Conservation (phyloP, 2,329 filamentous ascomycete genomes). For the Colletotrichum graminicola region DNA sequence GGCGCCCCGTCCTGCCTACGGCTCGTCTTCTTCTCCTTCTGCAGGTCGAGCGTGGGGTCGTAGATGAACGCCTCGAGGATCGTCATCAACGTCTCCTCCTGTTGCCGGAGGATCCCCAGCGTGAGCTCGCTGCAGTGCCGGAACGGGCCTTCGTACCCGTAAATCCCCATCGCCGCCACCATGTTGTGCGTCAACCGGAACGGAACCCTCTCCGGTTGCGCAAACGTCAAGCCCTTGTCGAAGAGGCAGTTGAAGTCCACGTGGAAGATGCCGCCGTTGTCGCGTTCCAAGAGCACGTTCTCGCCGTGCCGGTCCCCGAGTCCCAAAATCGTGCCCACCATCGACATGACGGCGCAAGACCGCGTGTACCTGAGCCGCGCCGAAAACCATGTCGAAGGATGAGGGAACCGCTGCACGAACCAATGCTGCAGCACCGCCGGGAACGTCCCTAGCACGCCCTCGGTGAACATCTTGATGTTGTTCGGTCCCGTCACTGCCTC, state of each 20-base stretch:
- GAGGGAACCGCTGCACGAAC: slow-evolving; percentile 96
- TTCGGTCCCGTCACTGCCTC: slow-evolving; percentile 68
- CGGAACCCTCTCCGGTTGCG: slow-evolving; percentile 93
- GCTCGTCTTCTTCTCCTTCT: slow-evolving; percentile 75
- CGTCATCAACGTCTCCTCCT: slow-evolving; percentile 97
- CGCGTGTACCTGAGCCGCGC: slow-evolving; percentile 91
- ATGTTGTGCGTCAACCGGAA: slow-evolving; percentile 99
- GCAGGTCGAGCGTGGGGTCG: slow-evolving; percentile 93
- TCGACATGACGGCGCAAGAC: slow-evolving; percentile 98
- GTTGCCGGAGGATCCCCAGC: slow-evolving; percentile 83
- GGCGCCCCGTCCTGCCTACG: slow-evolving; percentile 52
- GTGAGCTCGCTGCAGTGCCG: slow-evolving; percentile 91
- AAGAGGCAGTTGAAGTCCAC: slow-evolving; percentile 99
- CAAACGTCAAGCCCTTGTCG: slow-evolving; percentile 95
- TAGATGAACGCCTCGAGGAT: slow-evolving; percentile 97
- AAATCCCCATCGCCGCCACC: slow-evolving; percentile 96
- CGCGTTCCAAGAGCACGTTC: slow-evolving; percentile 95
- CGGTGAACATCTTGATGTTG: slow-evolving; percentile 79
- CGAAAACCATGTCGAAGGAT: slow-evolving; percentile 91
- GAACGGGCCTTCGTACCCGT: slow-evolving; percentile 94
- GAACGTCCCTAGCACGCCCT: slow-evolving; percentile 74
- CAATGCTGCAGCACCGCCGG: slow-evolving; percentile 89
- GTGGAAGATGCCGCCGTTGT: slow-evolving; percentile 93
- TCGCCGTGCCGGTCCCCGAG: slow-evolving; percentile 96
- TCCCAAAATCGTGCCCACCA: slow-evolving; percentile 94